Base-by-base conservation (phyloP, 257 asterid genomes). In the Nicotiana noctiflora region DNA sequence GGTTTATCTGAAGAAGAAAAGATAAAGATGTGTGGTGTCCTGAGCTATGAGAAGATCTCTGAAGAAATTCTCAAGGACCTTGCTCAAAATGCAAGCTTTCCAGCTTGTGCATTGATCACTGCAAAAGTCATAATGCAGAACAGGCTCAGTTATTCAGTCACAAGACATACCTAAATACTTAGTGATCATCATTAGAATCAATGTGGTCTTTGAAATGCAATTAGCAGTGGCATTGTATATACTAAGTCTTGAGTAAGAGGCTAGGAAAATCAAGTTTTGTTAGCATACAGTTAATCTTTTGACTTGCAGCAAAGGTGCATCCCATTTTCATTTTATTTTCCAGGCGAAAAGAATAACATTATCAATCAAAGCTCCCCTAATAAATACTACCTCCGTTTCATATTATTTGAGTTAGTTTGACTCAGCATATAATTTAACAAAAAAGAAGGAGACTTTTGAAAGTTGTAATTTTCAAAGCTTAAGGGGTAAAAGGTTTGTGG, bases 41-140 rank as follows among this genome's bases (percentile, higher is more conserved):
- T 92, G 82, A 85, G 84, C 29, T 75, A 75, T 72, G 89, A 88
- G 8, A 90, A 91, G 86, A 86, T 90, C 23, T 86, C 94, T 19
- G 76, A 80, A 25, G 79, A 75, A 32, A 79, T 75, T 23, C 63
- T 82, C 79, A 23, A 79, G 21, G 79, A 87, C 23, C 34, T 86
- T 21, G 84, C 88, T 19, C 75, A 68, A 12, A 86, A 89, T 75
- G 56, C 34, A 15, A 85, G 51, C 5, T 92, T 90, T 82, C 92
- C 93, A 29, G 83, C 79, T 64, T 79, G 76, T 67, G 86, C 88
- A 27, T 82, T 64, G 34, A 81, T 60, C 56, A 57, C 68, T 62
- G 89, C 90, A 78, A 34, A 77, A 53, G 67, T 51, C 18, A 77
- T 78, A 44, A 52, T 52, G 60, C 83, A 86, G 63, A 79, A 86